Evolutionary conservation across 805 yeast species (phyloP).

Genomic region (Priceomyces carsonii): DNA sequence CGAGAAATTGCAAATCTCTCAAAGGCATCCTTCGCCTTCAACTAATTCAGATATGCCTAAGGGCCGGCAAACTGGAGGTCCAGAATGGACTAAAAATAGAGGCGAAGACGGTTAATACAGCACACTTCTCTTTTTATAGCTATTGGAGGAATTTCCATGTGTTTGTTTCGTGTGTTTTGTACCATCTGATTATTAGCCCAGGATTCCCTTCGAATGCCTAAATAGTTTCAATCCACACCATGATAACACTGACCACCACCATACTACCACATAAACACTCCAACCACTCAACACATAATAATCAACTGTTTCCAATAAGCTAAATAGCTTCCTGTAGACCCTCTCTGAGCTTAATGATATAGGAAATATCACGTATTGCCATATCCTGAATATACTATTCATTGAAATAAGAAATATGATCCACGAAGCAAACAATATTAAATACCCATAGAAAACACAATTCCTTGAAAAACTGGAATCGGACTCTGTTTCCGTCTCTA

Average conservation of each 20-base stretch:
- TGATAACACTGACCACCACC: constrained; percentile 70
- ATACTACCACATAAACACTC: constrained; percentile 40
- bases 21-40: constrained; percentile 24
- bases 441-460: constrained; percentile 24
- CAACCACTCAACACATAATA: constrained; percentile 32
- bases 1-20: too few species aligned
- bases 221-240: constrained; percentile 84
- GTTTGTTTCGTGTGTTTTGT: neutral
- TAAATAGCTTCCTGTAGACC: constrained; percentile 12
- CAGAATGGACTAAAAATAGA: constrained; percentile 72
- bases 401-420: constrained; percentile 30
- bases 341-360: constrained; percentile 14
- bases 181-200: constrained; percentile 7
- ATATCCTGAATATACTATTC: constrained; percentile 34
- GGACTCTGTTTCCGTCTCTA: too few species aligned
- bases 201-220: constrained; percentile 72
- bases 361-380: constrained; percentile 37
- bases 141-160: neutral
- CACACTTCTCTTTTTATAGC: neutral
- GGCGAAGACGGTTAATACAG: constrained; percentile 66
- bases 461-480: neutral
- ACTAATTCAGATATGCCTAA: constrained; percentile 19
- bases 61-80: constrained; percentile 76
- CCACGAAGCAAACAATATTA: constrained; percentile 32
- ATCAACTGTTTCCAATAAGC: constrained; percentile 25